Base-by-base conservation (phyloP, 768 basidiomycete genomes). In the Zangia roseola region DNA sequence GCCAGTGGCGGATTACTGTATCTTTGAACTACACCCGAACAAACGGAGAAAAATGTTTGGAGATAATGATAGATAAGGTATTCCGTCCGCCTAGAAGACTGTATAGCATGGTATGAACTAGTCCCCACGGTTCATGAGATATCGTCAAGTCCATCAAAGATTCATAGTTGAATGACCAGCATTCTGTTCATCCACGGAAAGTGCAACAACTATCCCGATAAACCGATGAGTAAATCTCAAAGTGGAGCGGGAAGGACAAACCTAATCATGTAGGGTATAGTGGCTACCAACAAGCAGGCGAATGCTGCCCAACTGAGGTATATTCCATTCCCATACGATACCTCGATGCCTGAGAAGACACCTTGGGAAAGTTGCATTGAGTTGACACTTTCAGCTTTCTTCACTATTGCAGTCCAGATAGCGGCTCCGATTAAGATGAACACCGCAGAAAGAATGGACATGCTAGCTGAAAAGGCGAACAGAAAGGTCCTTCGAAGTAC, bases 211-310 rank as follows among this genome's bases (percentile, higher is more conserved):
- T 91, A 54, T n/a, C 24, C 38, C 34, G 23, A 54, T 6, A 17
- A n/a, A 25, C 41, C 19, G 10, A 21, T 47, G 23, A 49, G 43
- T 35, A 37, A n/a, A n/a, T 38, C 23, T 24, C 33, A 31, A 20
- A 17, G 20, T 17, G 6, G 7, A 44, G 19, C 35, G n/a, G 24
- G 45, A 38, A 48, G 7, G 7, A 64, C 82, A 38, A 53, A 88
- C 88, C 82, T 89, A 57, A 89, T 76, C 75, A 88, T 77, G 61
- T 90, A 91, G 13, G 90, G 90, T 35, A 87, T 62, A 42, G 83
- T 71, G 1, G 89, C 88, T 17, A 76, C 72, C 31, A 81, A 65
- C 31, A 91, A 72, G 61, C 79, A 79, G 23, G 75, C 85, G 62
- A 87, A 88, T 4, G 87, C 79, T 1, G 84, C 84, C 90, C 90